phyloP scores from a whole-genome alignment of 768 basidiomycete genomes.

The Roridomyces roridus region DNA sequence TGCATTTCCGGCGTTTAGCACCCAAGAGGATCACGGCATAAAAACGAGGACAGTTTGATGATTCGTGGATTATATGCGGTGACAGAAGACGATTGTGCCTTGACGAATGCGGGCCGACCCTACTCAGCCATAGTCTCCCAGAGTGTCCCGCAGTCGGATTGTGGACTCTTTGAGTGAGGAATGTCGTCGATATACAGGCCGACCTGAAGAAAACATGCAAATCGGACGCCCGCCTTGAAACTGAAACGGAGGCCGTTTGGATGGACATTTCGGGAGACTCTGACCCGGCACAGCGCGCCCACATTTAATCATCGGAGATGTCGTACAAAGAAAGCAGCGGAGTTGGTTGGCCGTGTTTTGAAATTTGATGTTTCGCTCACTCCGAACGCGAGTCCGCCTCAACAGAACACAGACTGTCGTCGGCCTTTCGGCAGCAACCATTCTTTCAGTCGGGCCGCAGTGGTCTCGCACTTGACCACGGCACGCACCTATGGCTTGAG shows the following conservation, averaged over 20 bases:
- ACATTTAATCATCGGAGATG: not conserved
- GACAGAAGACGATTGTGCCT: constrained; percentile 4
- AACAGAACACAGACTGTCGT: constrained; percentile 52
- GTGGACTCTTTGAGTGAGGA: no score
- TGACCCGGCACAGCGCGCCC: no score
- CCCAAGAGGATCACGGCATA: constrained; percentile 1
- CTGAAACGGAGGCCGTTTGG: no score
- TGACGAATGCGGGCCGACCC: no score
- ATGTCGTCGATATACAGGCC: no score
- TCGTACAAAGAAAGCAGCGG: not conserved
- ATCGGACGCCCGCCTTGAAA: no score
- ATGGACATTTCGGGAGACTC: no score
- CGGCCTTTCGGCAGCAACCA: constrained; percentile 55
- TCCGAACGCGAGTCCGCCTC: constrained; percentile 47
- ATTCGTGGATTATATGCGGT: not conserved
- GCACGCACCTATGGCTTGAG: constrained; percentile 34
- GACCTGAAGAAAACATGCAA: no score
- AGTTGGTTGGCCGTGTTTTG: no score
- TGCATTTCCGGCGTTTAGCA: not conserved
- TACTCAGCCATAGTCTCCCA: no score
- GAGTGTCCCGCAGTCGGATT: no score
- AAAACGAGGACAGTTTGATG: not conserved
- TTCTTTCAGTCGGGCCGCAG: constrained; percentile 40
- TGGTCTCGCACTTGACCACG: not conserved
- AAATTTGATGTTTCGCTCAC: constrained; percentile 11